Base-by-base conservation (phyloP, 176 grass and related monocot genomes). In the Leersia perrieri region DNA sequence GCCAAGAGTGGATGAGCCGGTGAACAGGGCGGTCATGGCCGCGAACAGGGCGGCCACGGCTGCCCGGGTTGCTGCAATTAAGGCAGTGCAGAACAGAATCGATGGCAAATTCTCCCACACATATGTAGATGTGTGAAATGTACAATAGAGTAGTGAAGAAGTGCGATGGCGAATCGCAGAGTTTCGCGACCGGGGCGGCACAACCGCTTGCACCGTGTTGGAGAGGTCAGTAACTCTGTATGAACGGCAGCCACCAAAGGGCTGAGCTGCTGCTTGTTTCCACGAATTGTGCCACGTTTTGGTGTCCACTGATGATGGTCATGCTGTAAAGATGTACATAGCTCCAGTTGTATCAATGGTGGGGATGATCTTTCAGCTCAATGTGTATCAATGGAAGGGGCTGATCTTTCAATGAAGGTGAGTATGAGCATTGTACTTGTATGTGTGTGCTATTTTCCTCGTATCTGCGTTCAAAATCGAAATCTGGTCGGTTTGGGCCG, bases 61-160 rank as follows among this genome's bases (percentile, higher is more conserved):
- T n/a, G 93, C 93, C 29, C 85, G 90, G 72, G 90, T 92, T 20
- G 90, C 87, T 23, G 90, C 90, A 26, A 86, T 95, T 70, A 95
- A 90, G 45, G 93, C 90, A 3, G 93, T 92, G 66, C 90, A 95
- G 86, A 95, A 88, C 81, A 83, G 90, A 55, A 90, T 91, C 30
- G 88, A 94, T 28, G 88, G 92, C 74, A 91, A 94, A 41, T 64
- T 94, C 73, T 88, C 86, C 11, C 73, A 87, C 66, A 89, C 87
- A 28, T 51, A 92, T 45, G 80, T 86, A 35, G 80, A 87, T 30
- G 55, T 9, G 20, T 53, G 31, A 85, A 58, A 44, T 93, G 84
- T 90, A 87, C 55, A 93, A 79, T 90, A 87, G 66, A 65, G 20
- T 82, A 82, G 33, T 2, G 60, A 80, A 58, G 76, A 20, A 73